A percentile compares a stretch with the other conserved stretches of the same genome.
Conservation (phyloP, 2,329 filamentous ascomycete species). For the Colletotrichum caudatum region DNA sequence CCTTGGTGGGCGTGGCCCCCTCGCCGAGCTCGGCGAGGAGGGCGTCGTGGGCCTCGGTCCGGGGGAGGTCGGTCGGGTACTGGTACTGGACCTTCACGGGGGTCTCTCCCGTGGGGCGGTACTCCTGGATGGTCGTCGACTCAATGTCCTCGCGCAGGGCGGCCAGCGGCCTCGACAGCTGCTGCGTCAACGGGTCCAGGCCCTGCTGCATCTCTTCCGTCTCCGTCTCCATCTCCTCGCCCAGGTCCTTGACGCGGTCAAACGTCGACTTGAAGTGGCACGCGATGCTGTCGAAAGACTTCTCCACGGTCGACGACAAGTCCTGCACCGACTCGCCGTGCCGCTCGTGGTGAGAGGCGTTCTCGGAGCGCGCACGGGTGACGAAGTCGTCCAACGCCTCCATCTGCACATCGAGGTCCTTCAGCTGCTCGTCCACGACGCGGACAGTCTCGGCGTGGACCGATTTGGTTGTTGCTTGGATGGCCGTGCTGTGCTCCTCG, state of each 20-base stretch:
- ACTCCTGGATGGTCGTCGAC: slow-evolving; percentile 77
- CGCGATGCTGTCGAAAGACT: slow-evolving; percentile 79
- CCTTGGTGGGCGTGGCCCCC: slow-evolving; percentile 45
- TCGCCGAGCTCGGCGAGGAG: slow-evolving; percentile 59
- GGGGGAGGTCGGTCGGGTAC: slow-evolving; percentile 83
- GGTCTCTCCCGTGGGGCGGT: slow-evolving; percentile 86
- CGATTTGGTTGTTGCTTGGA: slow-evolving; percentile 84
- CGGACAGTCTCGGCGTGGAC: slow-evolving; percentile 92
- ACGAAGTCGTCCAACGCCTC: slow-evolving; percentile 92
- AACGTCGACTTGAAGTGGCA: slow-evolving; percentile 77
- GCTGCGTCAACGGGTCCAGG: slow-evolving; percentile 69
- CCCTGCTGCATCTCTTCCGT: slow-evolving; percentile 69
- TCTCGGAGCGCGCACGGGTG: slow-evolving; percentile 82
- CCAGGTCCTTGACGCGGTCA: slow-evolving; percentile 75
- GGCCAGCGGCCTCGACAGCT: slow-evolving; percentile 76
- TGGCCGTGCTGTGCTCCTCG: slow-evolving; percentile 83
- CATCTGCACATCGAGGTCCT: slow-evolving; percentile 89
- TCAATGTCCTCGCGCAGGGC: slow-evolving; percentile 78
- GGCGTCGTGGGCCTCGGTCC: slow-evolving; percentile 68
- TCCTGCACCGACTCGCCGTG: slow-evolving; percentile 75
- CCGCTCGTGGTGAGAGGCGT: slow-evolving; percentile 79
- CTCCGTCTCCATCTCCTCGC: slow-evolving; percentile 73
- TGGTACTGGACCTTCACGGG: slow-evolving; percentile 84
- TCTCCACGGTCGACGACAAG: slow-evolving; percentile 76
- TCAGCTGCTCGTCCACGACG: slow-evolving; percentile 90